Base-by-base conservation (phyloP, 2,329 filamentous ascomycete genomes). In the Huntiella bhutanensis region DNA sequence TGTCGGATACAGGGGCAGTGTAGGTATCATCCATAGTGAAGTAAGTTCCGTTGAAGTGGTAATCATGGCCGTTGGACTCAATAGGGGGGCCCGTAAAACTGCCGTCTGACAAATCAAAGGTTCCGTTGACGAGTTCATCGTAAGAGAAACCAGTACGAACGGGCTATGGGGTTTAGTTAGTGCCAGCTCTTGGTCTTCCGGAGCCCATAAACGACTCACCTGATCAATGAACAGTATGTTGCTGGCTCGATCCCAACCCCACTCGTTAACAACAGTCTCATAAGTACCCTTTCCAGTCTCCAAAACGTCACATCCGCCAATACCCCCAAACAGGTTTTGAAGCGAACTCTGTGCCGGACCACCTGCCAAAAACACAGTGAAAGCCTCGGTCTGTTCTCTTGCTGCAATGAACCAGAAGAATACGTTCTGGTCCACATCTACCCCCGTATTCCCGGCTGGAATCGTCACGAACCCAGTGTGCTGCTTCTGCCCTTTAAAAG, bases 91-190 rank as follows among this genome's bases (percentile, higher is more conserved):
- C 32, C 15, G 34, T 13, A 33, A 66, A 55, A 10, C 59, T 56
- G 34, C 58, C 59, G 2, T 60, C 62, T 33, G 66, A 52, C 35
- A 74, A 59, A 50, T 73, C 60, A 16, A 75, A 55, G 5, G 76
- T 77, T 12, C 71, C 70, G 54, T 83, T 77, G 6, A 69, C 73
- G 5, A 69, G 63, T 19, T 66, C 67, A 55, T 85, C 82, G 55
- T 73, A 77, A 2, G 77, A 81, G 52, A 80, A 77, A 19, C 75
- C 73, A 42, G 83, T 73, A 59, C 83, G 77, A 51, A 77, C 77
- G 17, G 77, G 77, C 71, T 47, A 33, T 11, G 3, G 1, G 15
- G 6, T 22, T 17, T 11, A 47, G 16, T 10, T 16, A 43, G 22
- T 12, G 16, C 32, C 41, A 85, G 55, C 52, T 51, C 53, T 56